Evolutionary conservation across 306 rosid genomes (phyloP).

Genomic region (Amphicarpaea edgeworthii): DNA sequence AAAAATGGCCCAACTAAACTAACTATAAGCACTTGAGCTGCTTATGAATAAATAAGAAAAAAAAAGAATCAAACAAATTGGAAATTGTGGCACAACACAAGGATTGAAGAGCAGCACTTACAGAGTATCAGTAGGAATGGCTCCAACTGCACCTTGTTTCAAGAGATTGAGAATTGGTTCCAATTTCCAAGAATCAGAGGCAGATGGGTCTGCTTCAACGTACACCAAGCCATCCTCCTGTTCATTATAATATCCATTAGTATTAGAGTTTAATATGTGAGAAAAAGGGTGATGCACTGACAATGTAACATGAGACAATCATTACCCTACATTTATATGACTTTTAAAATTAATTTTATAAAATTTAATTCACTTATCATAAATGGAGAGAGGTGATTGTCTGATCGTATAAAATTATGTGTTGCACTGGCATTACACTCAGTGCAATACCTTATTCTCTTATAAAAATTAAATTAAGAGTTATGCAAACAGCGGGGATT

Average conservation of each 20-base stretch:
- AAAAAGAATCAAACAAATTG: neutral
- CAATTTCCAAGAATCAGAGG: constrained; percentile 83
- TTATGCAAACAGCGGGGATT: no score
- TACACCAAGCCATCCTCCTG: constrained; percentile 83
- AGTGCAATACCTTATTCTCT: no score
- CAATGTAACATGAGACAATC: no score
- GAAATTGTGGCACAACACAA: neutral
- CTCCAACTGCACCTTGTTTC: constrained; percentile 91
- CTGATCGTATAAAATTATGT: no score
- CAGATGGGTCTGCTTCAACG: constrained; percentile 78
- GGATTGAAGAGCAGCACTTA: constrained; percentile 40
- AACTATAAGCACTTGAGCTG: neutral
- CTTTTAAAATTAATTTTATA: no score
- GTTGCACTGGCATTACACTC: no score
- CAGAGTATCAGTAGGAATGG: constrained; percentile 93
- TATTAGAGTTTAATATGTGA: neutral
- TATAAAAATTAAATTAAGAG: no score
- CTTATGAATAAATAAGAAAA: neutral
- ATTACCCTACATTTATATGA: no score
- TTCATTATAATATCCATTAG: neutral
- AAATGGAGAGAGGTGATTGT: no score
- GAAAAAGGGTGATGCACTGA: no score
- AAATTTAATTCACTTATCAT: no score
- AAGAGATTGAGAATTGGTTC: constrained; percentile 70
- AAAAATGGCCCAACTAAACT: neutral